A percentile compares a stretch with the other conserved stretches of the same genome.
Evolutionary conservation across 495 filamentous ascomycete genomes (phyloP).

Genomic region (Aspergillus funiculosus): DNA sequence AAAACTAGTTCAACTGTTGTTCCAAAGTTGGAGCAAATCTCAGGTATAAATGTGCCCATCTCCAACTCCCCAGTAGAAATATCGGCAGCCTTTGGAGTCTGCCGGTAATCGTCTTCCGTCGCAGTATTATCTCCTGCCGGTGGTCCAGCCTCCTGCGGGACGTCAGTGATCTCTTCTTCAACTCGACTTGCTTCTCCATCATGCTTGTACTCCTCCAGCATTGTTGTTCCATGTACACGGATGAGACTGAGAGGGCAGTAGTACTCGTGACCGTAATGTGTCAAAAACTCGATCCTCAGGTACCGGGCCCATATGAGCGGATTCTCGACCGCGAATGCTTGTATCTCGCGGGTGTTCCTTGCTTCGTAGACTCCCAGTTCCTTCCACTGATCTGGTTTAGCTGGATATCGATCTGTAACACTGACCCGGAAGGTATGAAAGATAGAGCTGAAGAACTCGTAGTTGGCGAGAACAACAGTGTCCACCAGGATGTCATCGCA

Average conservation of each 20-base stretch:
- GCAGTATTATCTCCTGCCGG: slow-evolving; percentile 30
- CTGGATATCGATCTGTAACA: slow-evolving; percentile 88
- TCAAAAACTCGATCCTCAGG: slow-evolving; percentile 82
- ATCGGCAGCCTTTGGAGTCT: background rate
- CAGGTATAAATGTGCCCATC: background rate
- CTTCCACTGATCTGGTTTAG: slow-evolving; percentile 88
- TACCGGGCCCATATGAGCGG: slow-evolving; percentile 95
- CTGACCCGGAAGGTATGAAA: slow-evolving; percentile 84
- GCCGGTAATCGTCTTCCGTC: slow-evolving; percentile 1
- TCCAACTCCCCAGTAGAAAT: background rate
- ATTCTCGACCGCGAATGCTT: slow-evolving; percentile 87
- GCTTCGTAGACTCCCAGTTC: slow-evolving; percentile 84
- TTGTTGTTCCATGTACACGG: slow-evolving; percentile 89
- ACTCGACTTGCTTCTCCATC: slow-evolving; percentile 59
- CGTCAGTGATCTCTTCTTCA: slow-evolving; percentile 50
- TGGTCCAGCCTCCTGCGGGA: slow-evolving; percentile 30
- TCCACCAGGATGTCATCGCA: slow-evolving; percentile 93
- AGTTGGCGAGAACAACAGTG: slow-evolving; percentile 92
- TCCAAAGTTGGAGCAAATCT: slow-evolving; percentile 16
- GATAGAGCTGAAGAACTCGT: slow-evolving; percentile 97
- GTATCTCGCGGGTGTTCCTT: slow-evolving; percentile 84
- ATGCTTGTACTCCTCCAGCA: slow-evolving; percentile 87
- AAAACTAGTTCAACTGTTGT: slow-evolving; percentile 18
- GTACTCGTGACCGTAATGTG: slow-evolving; percentile 91
- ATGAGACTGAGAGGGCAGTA: slow-evolving; percentile 91